Evolutionary conservation across 768 basidiomycete species (phyloP).

Genomic region (Rhodotorula taiwanensis): DNA sequence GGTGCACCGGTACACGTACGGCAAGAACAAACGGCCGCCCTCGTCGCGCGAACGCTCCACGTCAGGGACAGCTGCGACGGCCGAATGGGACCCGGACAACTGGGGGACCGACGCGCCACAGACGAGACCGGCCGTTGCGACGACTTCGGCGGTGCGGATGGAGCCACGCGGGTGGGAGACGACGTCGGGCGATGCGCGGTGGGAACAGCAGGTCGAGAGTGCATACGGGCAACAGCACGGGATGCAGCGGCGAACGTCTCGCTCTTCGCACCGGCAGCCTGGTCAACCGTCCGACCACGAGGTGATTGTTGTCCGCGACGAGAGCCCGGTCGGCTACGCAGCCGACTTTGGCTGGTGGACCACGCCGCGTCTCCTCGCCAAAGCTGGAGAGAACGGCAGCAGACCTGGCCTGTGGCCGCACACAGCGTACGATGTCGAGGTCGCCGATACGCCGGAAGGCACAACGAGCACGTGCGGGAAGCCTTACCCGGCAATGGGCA

Average conservation of each 20-base stretch:
- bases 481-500: background rate
- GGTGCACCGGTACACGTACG: background rate
- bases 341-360: background rate
- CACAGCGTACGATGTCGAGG: slow-evolving; percentile 8
- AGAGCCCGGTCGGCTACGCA: background rate
- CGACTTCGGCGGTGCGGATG: too few species aligned
- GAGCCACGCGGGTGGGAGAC: too few species aligned
- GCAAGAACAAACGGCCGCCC: background rate
- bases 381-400: background rate
- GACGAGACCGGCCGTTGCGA: too few species aligned
- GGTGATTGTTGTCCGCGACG: too few species aligned
- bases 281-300: too few species aligned
- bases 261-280: too few species aligned
- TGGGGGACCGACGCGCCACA: too few species aligned
- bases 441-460: background rate
- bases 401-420: slow-evolving; percentile 3
- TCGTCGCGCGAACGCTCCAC: background rate
- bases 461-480: background rate
- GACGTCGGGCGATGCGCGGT: too few species aligned
- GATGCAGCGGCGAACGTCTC: too few species aligned
- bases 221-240: too few species aligned
- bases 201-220: too few species aligned
- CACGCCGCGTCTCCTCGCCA: slow-evolving; percentile 4
- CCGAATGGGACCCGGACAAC: background rate
- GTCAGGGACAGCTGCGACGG: background rate